phyloP scores from a whole-genome alignment of 192 early-diverging fungal genomes.

The Oehlia diaphana region DNA sequence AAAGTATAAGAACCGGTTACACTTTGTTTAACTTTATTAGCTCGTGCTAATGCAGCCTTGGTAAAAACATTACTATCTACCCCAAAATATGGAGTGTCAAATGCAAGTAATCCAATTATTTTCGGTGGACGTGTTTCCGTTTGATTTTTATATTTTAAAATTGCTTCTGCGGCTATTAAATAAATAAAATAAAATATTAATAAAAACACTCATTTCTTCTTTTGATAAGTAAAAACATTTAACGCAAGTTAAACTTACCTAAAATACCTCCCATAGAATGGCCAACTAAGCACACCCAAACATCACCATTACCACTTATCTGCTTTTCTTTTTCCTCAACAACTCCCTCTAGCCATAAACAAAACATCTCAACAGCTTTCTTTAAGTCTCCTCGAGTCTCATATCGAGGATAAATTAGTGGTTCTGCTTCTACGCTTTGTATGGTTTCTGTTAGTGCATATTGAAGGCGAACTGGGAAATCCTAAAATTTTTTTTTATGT shows the following conservation, averaged over 20 bases:
- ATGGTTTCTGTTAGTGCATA: slow-evolving; percentile 45
- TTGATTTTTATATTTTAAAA: slow-evolving; percentile 33
- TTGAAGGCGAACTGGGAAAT: slow-evolving; percentile 53
- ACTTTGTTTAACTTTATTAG: neutral
- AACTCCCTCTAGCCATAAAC: slow-evolving; percentile 43
- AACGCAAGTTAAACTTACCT: slow-evolving; percentile 50
- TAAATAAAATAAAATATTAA: neutral
- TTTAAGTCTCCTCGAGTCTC: slow-evolving; percentile 54
- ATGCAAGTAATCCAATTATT: slow-evolving; percentile 54
- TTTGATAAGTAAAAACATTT: no score
- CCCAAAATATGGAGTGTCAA: slow-evolving; percentile 58
- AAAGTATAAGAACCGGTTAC: slow-evolving; percentile 1
- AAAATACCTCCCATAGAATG: slow-evolving; percentile 66
- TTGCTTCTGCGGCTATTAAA: slow-evolving; percentile 49
- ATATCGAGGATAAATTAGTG: slow-evolving; percentile 57
- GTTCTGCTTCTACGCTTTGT: slow-evolving; percentile 41
- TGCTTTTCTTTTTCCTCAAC: slow-evolving; percentile 2
- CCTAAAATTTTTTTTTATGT: slow-evolving; percentile 29
- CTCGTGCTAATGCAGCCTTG: slow-evolving; percentile 14
- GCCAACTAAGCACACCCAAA: slow-evolving; percentile 38
- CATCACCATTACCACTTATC: slow-evolving; percentile 17
- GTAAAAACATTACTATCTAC: slow-evolving; percentile 44
- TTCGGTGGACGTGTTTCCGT: slow-evolving; percentile 21
- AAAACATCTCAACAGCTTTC: slow-evolving; percentile 48
- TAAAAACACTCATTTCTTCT: neutral